Conservation (phyloP, 2,329 filamentous ascomycete species). For the Dactylellina parvicollis region DNA sequence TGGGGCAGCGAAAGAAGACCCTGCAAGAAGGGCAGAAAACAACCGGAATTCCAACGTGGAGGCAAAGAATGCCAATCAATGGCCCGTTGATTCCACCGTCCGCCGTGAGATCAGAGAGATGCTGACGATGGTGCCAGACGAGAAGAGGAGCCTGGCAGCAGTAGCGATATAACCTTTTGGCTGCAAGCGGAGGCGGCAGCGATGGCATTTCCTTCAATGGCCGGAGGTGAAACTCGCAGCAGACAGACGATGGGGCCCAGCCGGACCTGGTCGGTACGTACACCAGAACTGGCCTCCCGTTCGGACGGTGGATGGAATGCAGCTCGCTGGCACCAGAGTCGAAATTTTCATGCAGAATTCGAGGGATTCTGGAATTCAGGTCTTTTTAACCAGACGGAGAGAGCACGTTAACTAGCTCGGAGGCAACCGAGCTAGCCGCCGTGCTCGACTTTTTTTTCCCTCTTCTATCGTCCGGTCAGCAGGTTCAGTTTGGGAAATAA, state of each 20-base stretch:
- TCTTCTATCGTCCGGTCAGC: not conserved
- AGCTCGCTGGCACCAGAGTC: slow-evolving; percentile 18
- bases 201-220: not conserved
- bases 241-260: not conserved
- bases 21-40: not conserved
- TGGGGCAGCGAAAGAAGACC: slow-evolving; percentile 8
- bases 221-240: not conserved
- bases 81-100: no score
- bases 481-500: not conserved
- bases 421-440: slow-evolving; percentile 3
- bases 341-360: slow-evolving; percentile 19
- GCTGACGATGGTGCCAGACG: no score
- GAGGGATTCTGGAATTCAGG: not conserved
- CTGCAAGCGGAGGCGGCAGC: not conserved
- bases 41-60: slow-evolving; percentile 6
- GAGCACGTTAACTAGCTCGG: not conserved
- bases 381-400: not conserved
- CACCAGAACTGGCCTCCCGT: not conserved
- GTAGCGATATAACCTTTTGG: no score
- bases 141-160: no score
- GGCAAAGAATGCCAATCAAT: not conserved
- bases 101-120: no score
- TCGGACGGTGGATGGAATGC: slow-evolving; percentile 15
- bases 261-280: slow-evolving; percentile 4
- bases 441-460: no score